Evolutionary conservation across 345 rosid species (phyloP).

Genomic region (Salix arbutifolia): DNA sequence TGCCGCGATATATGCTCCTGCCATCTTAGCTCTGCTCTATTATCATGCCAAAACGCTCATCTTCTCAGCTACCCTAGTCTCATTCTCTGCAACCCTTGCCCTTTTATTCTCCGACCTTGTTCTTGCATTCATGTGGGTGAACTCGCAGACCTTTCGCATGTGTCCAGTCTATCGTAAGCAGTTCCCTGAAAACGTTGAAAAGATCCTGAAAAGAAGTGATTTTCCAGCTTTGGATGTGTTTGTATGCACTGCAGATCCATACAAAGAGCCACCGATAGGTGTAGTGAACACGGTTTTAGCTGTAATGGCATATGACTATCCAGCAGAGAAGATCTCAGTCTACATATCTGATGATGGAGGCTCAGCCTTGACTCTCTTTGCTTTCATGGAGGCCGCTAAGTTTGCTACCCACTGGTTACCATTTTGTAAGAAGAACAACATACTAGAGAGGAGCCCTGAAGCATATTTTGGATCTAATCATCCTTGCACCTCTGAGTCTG

Average conservation of each 20-base stretch:
- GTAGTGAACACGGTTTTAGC: constrained; percentile 74
- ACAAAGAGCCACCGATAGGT: constrained; percentile 24
- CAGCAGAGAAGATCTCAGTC: constrained; percentile 59
- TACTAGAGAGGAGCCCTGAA: constrained; percentile 6
- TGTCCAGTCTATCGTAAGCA: constrained; percentile 7
- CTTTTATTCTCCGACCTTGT: constrained; percentile 46
- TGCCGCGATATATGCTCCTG: constrained; percentile 43
- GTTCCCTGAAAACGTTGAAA: constrained; percentile 14
- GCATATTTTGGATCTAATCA: constrained; percentile 1
- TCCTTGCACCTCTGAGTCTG: neutral
- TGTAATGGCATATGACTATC: constrained; percentile 74
- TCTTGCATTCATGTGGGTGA: constrained; percentile 66
- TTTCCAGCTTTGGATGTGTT: constrained; percentile 49
- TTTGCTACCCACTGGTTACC: constrained; percentile 25
- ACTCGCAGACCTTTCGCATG: constrained; percentile 17
- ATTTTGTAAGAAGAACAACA: constrained; percentile 11
- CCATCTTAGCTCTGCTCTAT: constrained; percentile 49
- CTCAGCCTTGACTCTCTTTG: constrained; percentile 19
- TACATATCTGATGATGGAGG: constrained; percentile 33
- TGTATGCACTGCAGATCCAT: constrained; percentile 42
- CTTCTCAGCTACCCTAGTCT: constrained; percentile 16
- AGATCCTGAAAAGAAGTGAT: constrained; percentile 1
- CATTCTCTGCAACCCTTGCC: constrained; percentile 16
- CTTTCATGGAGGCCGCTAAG: constrained; percentile 27
- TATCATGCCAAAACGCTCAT: constrained; percentile 42